These are phyloP conservation scores for Prunus yedoensis DNA, from an alignment of 331 rosid genomes.

Conservation along the genomic window DNA sequence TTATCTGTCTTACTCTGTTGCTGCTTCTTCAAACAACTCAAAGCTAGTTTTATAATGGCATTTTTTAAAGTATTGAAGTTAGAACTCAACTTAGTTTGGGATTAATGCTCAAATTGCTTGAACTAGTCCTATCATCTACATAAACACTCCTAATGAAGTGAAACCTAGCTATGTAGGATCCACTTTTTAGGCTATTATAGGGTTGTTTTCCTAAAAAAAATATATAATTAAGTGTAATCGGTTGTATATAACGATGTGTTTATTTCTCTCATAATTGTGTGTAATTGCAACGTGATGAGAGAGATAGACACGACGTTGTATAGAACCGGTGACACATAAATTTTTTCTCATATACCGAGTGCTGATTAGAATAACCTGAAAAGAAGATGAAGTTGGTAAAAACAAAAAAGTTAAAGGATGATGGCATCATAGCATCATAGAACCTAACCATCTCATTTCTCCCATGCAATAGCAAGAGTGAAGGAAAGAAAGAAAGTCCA, in stretches of 20 bases:
- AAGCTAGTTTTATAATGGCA: not conserved
- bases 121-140: not conserved
- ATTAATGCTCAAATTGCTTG: too few relatives aligned
- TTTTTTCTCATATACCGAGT: too few relatives aligned
- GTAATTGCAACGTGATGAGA: not conserved
- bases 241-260: too few relatives aligned
- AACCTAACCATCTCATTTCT: conserved; percentile 17
- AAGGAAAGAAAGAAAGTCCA: not conserved
- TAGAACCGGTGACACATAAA: too few relatives aligned
- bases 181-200: too few relatives aligned
- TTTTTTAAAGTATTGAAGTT: too few relatives aligned
- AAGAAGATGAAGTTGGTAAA: not conserved
- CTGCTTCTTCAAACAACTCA: conserved; percentile 4
- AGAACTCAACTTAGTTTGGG: not conserved
- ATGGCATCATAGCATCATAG: not conserved
- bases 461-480: not conserved
- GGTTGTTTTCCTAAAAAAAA: too few relatives aligned
- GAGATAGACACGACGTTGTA: too few relatives aligned
- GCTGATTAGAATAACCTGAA: not conserved
- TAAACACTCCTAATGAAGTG: too few relatives aligned
- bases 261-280: too few relatives aligned
- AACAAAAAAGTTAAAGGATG: not conserved
- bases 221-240: too few relatives aligned
- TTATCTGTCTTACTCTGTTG: conserved; percentile 3
- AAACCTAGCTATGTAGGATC: too few relatives aligned